phyloP scores from a whole-genome alignment of 495 filamentous ascomycete species.

The Penicillium lividum region DNA sequence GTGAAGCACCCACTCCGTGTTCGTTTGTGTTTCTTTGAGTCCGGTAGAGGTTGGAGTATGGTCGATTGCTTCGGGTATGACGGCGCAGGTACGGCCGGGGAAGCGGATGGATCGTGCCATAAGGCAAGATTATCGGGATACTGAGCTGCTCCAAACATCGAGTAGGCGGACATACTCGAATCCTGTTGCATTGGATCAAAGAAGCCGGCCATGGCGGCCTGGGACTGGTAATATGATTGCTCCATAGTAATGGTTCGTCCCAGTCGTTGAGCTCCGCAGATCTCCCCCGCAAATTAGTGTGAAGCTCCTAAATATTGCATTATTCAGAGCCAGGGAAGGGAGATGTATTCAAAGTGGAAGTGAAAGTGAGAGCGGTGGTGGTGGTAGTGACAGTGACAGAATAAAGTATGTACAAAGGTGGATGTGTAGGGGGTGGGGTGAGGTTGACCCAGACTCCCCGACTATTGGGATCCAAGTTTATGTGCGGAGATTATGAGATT shows the following conservation, averaged over 20 bases:
- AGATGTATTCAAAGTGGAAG: background rate
- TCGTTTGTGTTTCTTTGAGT: slow-evolving; percentile 90
- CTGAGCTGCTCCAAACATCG: slow-evolving; percentile 38
- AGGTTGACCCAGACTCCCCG: slow-evolving; percentile 25
- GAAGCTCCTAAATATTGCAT: slow-evolving; percentile 21
- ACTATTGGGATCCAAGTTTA: slow-evolving; percentile 3
- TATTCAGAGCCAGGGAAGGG: slow-evolving; percentile 1
- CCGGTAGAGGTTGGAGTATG: slow-evolving; percentile 41
- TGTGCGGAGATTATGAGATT: slow-evolving; percentile 28
- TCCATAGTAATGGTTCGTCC: slow-evolving; percentile 31
- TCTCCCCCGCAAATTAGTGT: slow-evolving; percentile 14
- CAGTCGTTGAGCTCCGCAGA: slow-evolving; percentile 6
- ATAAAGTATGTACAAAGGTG: background rate
- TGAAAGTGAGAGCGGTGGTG: background rate
- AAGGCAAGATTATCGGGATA: slow-evolving; percentile 47
- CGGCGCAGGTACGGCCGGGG: slow-evolving; percentile 25
- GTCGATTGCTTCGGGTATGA: slow-evolving; percentile 35
- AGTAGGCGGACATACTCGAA: slow-evolving; percentile 34
- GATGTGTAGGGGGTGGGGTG: slow-evolving; percentile 15
- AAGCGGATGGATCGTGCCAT: slow-evolving; percentile 41
- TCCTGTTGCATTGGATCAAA: slow-evolving; percentile 33
- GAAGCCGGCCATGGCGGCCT: slow-evolving; percentile 36
- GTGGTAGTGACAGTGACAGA: background rate
- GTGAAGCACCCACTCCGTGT: slow-evolving; percentile 95
- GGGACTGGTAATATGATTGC: slow-evolving; percentile 34